Base-by-base conservation (phyloP, 345 rosid genomes). In the Bruguiera sexangula region DNA sequence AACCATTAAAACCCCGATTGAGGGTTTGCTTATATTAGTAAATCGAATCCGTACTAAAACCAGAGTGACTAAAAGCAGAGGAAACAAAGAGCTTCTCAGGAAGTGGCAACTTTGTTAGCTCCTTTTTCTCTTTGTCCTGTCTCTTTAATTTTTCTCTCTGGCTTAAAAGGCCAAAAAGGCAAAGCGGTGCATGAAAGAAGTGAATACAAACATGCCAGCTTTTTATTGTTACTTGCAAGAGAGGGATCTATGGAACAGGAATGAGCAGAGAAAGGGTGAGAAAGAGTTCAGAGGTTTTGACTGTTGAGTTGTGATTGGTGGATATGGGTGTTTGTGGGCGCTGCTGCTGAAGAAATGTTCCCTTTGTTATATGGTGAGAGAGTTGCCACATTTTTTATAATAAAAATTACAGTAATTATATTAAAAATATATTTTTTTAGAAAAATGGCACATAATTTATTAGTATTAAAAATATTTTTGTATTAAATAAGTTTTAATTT, bases 261-360 rank as follows among this genome's bases (percentile, higher is more conserved):
- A 53, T 20, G 60, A 62, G 63, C 55, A 72, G 53, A 48, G 73
- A 20, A 39, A 62, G 43, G 66, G 30, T 9, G 16, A 56, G 66
- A 43, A 68, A 70, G 72, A 54, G 70, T 85, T 82, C 85, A 83
- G 82, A 68, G 81, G 37, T 91, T 91, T 84, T 81, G 86, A 76
- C 34, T 91, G 93, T 84, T 80, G 85, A 76, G 90, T 82, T 87
- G 87, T 83, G 91, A 88, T 88, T 91, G 95, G 88, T 68, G 51
- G 81, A 62, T 34, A 51, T 50, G 67, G 67, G 37, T 75, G 68
- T 77, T 60, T 56, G 81, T 74, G 83, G 85, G 85, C 82, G 73
- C 81, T 52, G 69, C 66, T 6, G 69, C 68, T 18, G 53, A 54
- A 66, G 26, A 53, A 60, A 69, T 69, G 63, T 26, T 15, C 57